phyloP scores from a whole-genome alignment of 2,329 filamentous ascomycete species.

The Pyrenophora seminiperda region DNA sequence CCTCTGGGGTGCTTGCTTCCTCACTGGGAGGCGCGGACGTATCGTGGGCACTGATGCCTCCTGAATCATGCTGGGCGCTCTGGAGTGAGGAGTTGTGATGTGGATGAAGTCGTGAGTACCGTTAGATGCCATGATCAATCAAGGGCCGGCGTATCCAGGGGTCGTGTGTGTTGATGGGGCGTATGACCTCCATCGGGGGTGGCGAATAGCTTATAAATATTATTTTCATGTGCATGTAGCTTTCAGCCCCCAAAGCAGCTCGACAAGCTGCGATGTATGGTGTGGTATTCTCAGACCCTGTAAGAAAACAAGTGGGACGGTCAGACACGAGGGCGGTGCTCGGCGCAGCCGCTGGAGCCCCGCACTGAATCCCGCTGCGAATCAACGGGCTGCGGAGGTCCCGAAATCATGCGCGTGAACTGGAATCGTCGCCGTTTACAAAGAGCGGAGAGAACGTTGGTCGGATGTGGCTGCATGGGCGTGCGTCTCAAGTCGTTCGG shows the following conservation, averaged over 20 bases:
- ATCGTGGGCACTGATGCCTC: constrained; percentile 24
- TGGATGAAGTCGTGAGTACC: constrained; percentile 46
- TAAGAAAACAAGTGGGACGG: constrained; percentile 44
- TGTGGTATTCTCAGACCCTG: constrained; percentile 41
- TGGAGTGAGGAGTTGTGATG: constrained; percentile 44
- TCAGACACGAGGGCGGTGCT: constrained; percentile 36
- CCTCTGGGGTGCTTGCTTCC: constrained; percentile 66
- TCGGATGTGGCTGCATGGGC: constrained; percentile 24
- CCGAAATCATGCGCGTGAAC: constrained; percentile 15
- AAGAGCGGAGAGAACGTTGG: constrained; percentile 33
- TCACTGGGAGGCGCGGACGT: constrained; percentile 36
- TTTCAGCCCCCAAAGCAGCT: constrained; percentile 43
- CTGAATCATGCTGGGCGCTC: constrained; percentile 45
- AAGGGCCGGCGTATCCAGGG: constrained; percentile 23
- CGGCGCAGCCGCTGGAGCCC: constrained; percentile 41
- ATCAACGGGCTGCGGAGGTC: constrained; percentile 28
- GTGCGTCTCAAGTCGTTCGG: constrained; percentile 22
- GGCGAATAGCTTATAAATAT: constrained; percentile 33
- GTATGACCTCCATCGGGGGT: constrained; percentile 38
- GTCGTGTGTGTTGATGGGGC: constrained; percentile 17
- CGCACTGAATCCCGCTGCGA: constrained; percentile 28
- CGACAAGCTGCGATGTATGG: constrained; percentile 27
- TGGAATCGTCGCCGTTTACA: constrained; percentile 8
- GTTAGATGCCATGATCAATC: constrained; percentile 45
- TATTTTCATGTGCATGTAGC: constrained; percentile 10